Evolutionary conservation across 257 asterid species (phyloP).

Genomic region (Jacaranda copaia): DNA sequence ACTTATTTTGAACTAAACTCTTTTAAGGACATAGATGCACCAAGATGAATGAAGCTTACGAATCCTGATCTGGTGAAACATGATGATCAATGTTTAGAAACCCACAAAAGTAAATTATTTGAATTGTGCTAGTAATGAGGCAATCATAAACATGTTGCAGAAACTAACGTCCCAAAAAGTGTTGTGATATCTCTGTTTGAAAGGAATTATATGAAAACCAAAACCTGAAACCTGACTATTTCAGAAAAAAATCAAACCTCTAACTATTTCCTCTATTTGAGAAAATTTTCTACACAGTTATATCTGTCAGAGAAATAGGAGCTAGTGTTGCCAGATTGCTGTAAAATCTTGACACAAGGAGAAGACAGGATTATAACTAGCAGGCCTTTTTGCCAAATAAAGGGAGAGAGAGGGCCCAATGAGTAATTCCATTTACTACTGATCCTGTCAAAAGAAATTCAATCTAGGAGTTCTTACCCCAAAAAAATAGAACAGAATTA

Average conservation of each 20-base stretch:
- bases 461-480: no score
- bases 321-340: constrained; percentile 27
- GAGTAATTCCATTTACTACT: neutral
- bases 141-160: neutral
- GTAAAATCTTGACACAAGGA: constrained; percentile 37
- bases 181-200: neutral
- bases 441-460: constrained; percentile 23
- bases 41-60: constrained; percentile 30
- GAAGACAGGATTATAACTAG: constrained; percentile 36
- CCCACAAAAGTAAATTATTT: neutral
- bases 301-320: constrained; percentile 13
- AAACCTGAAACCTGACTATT: no score
- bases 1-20: constrained; percentile 35
- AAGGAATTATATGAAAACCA: neutral
- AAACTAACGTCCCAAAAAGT: neutral
- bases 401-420: neutral
- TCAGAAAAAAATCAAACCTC: neutral
- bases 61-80: constrained; percentile 37
- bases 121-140: neutral
- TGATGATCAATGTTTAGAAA: neutral
- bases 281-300: neutral
- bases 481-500: no score
- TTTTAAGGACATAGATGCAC: constrained; percentile 45
- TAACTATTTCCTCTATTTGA: neutral
- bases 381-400: constrained; percentile 20